A percentile compares a stretch with the other conserved stretches of the same genome.
These are phyloP conservation scores for Eimeria brunetti DNA, from an alignment of 169 alveolate genomes.

Conservation along the genomic window DNA sequence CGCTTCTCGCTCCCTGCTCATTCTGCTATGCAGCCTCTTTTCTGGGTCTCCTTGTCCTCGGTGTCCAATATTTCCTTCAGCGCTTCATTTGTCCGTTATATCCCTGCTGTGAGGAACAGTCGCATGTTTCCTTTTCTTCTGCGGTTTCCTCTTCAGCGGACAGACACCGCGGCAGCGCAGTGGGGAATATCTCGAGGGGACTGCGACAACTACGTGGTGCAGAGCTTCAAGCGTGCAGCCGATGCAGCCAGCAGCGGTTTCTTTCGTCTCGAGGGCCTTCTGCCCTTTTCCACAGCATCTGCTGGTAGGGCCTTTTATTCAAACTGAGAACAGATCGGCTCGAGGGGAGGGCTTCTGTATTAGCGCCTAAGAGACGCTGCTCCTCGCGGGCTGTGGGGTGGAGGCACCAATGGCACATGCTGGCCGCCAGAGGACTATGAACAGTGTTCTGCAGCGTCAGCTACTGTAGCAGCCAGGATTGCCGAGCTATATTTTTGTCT, in stretches of 20 bases:
- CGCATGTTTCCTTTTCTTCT: neutral
- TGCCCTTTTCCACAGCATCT: conserved; percentile 84
- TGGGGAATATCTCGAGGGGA: conserved; percentile 89
- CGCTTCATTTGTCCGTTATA: neutral
- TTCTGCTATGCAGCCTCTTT: neutral
- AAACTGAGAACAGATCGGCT: neutral
- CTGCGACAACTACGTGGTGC: conserved; percentile 92
- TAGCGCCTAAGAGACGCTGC: neutral
- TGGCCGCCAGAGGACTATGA: neutral
- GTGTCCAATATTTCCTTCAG: neutral
- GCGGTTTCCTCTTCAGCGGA: conserved; percentile 81
- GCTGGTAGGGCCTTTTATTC: neutral
- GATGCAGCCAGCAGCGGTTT: conserved; percentile 87
- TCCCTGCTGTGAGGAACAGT: neutral
- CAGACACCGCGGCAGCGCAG: conserved; percentile 89
- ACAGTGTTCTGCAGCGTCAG: neutral
- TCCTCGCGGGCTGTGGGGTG: neutral
- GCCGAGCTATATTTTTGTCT: neutral
- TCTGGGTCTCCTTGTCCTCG: neutral
- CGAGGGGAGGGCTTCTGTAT: neutral
- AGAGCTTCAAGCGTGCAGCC: conserved; percentile 90
- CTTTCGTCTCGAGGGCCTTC: conserved; percentile 86
- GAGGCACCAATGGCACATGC: neutral
- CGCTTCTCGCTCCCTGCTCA: neutral
- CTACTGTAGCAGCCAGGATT: neutral